Evolutionary conservation across 2,329 filamentous ascomycete species (phyloP).

Genomic region (Ophiostoma tasmaniense): DNA sequence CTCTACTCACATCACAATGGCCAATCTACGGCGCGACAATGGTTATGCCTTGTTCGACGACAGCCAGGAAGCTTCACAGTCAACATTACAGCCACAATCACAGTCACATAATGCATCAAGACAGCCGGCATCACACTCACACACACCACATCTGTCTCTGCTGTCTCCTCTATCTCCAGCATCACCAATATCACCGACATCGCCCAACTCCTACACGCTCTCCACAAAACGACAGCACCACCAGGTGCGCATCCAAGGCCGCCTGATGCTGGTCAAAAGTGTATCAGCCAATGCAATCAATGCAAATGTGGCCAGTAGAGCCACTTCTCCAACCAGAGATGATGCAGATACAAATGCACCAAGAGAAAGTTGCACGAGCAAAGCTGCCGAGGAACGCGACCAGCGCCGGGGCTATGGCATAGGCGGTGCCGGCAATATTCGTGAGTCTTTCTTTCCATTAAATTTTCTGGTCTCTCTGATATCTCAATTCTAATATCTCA

Average conservation of each 20-base stretch:
- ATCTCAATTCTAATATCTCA: neutral
- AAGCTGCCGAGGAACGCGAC: slow-evolving; percentile 25
- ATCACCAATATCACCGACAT: neutral
- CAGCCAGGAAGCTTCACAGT: neutral
- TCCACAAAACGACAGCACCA: slow-evolving; percentile 24
- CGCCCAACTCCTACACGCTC: neutral
- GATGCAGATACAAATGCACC: neutral
- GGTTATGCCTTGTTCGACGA: neutral
- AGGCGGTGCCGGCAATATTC: slow-evolving; percentile 33
- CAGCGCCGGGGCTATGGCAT: slow-evolving; percentile 34
- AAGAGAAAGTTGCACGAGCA: neutral
- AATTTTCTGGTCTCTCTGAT: neutral
- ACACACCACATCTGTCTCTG: neutral
- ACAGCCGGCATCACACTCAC: neutral
- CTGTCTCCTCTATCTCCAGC: neutral
- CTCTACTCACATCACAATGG: neutral
- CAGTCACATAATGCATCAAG: neutral
- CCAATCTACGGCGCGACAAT: neutral
- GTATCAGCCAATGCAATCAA: slow-evolving; percentile 26
- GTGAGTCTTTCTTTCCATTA: slow-evolving; percentile 23
- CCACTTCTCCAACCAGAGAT: neutral
- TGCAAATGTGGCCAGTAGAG: too few species aligned
- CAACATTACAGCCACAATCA: neutral
- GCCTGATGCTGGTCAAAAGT: slow-evolving; percentile 29
- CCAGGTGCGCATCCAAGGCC: slow-evolving; percentile 32